Percentiles rank a stretch among this genome's conserved stretches.
Conservation (phyloP, 495 filamentous ascomycete species). For the Tirmania nivea region DNA sequence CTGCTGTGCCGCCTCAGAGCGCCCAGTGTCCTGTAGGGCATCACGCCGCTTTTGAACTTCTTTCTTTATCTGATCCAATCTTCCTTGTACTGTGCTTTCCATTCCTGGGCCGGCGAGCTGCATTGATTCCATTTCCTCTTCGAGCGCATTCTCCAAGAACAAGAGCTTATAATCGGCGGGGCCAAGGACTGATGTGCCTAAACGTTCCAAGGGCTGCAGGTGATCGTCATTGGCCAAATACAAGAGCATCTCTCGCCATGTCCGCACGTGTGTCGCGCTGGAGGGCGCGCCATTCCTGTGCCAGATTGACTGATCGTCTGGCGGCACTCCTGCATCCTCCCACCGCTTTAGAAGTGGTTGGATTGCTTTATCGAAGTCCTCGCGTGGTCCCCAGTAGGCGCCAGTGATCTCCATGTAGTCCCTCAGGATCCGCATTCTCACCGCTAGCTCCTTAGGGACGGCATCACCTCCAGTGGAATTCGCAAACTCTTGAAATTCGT, state of each 20-base stretch:
- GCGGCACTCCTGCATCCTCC: background rate
- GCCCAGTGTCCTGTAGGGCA: no score
- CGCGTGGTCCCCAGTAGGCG: conserved; percentile 12
- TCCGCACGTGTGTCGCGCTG: background rate
- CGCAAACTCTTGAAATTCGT: background rate
- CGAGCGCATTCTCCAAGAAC: no score
- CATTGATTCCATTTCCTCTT: no score
- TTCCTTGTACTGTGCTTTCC: no score
- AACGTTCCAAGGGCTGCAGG: background rate
- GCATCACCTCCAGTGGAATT: no score
- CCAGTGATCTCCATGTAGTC: conserved; percentile 7
- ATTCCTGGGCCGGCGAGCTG: no score
- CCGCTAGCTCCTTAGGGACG: background rate
- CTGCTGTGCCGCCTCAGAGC: no score
- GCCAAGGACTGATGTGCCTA: background rate
- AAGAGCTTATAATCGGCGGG: background rate
- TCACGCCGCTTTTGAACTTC: no score
- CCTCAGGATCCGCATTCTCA: background rate
- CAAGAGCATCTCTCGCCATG: background rate
- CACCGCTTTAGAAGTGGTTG: conserved; percentile 11
- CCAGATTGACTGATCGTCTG: background rate
- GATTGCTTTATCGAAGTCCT: conserved; percentile 8
- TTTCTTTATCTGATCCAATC: no score
- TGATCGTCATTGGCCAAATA: background rate
- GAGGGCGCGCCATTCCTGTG: background rate